phyloP scores from a whole-genome alignment of 208 protist species.

The Crithidia brevicula region DNA sequence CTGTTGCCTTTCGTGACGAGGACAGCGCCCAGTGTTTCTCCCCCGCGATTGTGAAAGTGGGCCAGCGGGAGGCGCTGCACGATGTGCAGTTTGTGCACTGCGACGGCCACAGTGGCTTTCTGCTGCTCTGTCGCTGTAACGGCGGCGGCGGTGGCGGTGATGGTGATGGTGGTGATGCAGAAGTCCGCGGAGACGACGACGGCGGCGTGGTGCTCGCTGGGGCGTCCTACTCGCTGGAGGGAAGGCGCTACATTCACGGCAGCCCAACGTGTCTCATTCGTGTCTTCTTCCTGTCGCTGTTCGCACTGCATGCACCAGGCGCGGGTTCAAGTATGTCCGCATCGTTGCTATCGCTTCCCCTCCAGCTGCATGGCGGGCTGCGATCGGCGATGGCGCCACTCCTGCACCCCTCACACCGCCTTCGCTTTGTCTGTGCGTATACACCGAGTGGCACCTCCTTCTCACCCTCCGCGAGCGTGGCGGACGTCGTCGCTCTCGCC shows the following conservation, averaged over 20 bases:
- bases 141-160: background rate
- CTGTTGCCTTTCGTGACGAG: background rate
- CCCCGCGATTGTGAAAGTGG: conserved; percentile 5
- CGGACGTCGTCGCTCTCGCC: conserved; percentile 2
- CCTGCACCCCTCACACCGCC: conserved; percentile 16
- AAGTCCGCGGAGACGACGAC: background rate
- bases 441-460: background rate
- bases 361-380: background rate
- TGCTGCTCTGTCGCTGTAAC: conserved; percentile 22
- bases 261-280: background rate
- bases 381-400: background rate
- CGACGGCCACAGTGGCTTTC: conserved; percentile 22
- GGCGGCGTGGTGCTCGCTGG: background rate
- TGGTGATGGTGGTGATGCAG: background rate
- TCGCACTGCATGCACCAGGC: background rate
- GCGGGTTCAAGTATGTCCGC: background rate
- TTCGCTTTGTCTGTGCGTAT: conserved; percentile 21
- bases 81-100: conserved; percentile 26
- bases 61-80: background rate
- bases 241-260: conserved; percentile 18
- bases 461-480: background rate
- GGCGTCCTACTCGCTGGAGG: background rate
- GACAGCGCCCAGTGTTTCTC: background rate
- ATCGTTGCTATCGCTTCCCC: conserved; percentile 24
- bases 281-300: conserved; percentile 29